A percentile compares a stretch with the other conserved stretches of the same genome.
phyloP scores from a whole-genome alignment of 805 yeast genomes.

The Myxozyma geophila region DNA sequence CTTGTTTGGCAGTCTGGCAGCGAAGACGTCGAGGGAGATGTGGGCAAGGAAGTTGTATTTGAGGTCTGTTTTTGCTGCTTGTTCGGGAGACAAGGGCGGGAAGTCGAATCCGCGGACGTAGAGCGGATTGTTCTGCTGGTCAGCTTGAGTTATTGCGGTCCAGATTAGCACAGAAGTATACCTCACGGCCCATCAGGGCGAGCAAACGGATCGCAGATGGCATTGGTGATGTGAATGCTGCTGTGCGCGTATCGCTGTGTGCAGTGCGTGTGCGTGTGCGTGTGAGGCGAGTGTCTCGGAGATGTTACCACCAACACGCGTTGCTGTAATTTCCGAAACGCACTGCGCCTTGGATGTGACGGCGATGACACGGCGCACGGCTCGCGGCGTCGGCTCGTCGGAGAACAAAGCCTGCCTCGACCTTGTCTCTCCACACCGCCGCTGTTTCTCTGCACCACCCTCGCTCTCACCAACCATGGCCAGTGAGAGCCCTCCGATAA shows the following conservation, averaged over 20 bases:
- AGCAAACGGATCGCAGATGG: conserved; percentile 29
- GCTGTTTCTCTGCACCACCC: not conserved
- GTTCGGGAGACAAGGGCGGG: not conserved
- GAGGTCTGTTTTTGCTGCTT: conserved; percentile 14
- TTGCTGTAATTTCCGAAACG: not conserved
- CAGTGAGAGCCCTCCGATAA: conserved; percentile 4
- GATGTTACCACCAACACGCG: not conserved
- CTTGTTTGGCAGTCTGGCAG: conserved; percentile 55
- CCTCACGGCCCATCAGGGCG: conserved; percentile 37
- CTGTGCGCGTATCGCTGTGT: not conserved
- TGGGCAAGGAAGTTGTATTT: conserved; percentile 73
- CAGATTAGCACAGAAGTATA: not conserved
- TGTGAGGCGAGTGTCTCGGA: too few species aligned
- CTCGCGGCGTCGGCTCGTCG: conserved; percentile 1
- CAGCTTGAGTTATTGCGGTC: not conserved
- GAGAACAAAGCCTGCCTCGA: not conserved
- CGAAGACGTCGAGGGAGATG: conserved; percentile 72
- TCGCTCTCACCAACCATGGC: not conserved
- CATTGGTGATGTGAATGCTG: conserved; percentile 14
- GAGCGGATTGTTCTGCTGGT: conserved; percentile 31
- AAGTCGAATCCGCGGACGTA: conserved; percentile 25
- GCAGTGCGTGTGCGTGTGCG: not conserved
- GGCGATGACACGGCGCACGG: not conserved
- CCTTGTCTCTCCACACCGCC: not conserved
- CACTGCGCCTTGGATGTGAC: not conserved